phyloP scores from a whole-genome alignment of 1,284 basidiomycete genomes.

The Ganoderma resinaceum region DNA sequence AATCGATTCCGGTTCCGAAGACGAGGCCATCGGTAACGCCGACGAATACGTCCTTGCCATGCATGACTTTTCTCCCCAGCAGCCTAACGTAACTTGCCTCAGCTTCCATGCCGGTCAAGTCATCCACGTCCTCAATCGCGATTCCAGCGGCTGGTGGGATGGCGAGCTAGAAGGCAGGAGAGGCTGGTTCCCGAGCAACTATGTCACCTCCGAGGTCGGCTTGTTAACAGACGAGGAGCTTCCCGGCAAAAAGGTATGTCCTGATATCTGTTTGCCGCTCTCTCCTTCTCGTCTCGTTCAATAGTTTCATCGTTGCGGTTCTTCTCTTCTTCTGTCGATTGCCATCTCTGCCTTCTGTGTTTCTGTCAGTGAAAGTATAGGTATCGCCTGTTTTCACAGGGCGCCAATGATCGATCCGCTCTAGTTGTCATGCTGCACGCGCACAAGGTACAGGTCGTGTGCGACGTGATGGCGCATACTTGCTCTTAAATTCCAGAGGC shows the following conservation, averaged over 20 bases:
- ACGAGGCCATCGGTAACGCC: constrained; percentile 45
- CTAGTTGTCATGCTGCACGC: not conserved
- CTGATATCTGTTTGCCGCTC: not conserved
- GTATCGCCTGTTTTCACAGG: not conserved
- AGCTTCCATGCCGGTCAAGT: constrained; percentile 90
- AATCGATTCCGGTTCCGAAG: constrained; percentile 30
- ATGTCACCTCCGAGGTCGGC: constrained; percentile 72
- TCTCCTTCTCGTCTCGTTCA: constrained; percentile 32
- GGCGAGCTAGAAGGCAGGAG: constrained; percentile 87
- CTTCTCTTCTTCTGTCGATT: not conserved
- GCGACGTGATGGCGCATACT: not conserved
- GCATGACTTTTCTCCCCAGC: constrained; percentile 84
- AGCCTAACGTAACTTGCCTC: constrained; percentile 82
- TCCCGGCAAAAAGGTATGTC: constrained; percentile 47
- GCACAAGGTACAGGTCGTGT: not conserved
- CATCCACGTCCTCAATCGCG: constrained; percentile 88
- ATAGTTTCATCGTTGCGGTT: not conserved
- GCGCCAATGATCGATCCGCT: not conserved
- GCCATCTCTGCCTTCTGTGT: not conserved
- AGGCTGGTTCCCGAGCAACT: constrained; percentile 99
- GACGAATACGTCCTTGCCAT: constrained; percentile 84
- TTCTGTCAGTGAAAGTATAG: not conserved
- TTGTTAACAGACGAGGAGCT: constrained; percentile 59
- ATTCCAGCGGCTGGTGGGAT: constrained; percentile 98
- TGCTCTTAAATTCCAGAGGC: not conserved